Evolutionary conservation across 441 rosid species (phyloP), one percentile per base, ranked within the genome.

Genomic region (Breynia disticha): DNA sequence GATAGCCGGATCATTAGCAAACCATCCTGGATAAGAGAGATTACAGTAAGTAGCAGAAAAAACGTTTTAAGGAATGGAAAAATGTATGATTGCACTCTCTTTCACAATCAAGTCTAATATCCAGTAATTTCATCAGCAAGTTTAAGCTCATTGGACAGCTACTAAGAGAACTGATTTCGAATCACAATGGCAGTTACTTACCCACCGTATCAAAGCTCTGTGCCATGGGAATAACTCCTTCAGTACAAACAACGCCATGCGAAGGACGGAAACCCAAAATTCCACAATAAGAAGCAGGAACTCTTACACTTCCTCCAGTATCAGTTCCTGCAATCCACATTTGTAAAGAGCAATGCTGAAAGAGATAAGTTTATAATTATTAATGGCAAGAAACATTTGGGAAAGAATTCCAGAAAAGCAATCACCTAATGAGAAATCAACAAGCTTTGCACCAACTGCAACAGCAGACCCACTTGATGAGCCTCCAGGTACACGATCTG

Each of bases 401-500:
- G 32, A 32, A 13, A 20, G 12, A 13, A 13, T 5, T 18, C 15
- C n/a, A 64, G 43, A 52, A 1, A 67, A 63, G 39, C n/a, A 52
- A 54, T 61, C 56, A 88, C 98, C 98, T 15, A 93, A 54, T 45
- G 98, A 77, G 72, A 93, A 93, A 70, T 93, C 97, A 3, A 75
- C 93, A 54, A 93, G 85, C 68, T 18, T 72, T 55, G 96, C 97
- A 12, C 76, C 87, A 21, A 89, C 97, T 22, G 89, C 90, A 51
- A 86, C 99, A 18, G 97, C 97, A 61, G 97, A 89, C 46, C 97
- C 97, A 68, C 97, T 93, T 11, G 97, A 93, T 48, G 99, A 93
- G 68, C 99, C 99, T 18, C 96, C 97, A 22, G 97, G 99, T 14
- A 84, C 84, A 8, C 84, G 73, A 60, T 75, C 84, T 0, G 68